phyloP scores from a whole-genome alignment of 352 stramenopile species.

The Pythium grandisporangium region DNA sequence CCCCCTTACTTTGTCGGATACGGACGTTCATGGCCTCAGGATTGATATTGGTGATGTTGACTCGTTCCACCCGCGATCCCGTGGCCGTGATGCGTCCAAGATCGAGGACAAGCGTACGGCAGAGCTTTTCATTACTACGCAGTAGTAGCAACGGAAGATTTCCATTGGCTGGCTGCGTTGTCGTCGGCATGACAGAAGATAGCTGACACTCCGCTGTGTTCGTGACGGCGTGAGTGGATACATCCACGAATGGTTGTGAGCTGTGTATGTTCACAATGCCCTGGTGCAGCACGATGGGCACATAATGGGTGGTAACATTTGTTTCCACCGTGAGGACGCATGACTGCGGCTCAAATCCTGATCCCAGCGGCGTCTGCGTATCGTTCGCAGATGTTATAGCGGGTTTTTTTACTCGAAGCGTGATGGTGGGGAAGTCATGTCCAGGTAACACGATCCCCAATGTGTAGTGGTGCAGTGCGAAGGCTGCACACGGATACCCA shows the following conservation, averaged over 20 bases:
- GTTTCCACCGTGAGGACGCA: constrained; percentile 9
- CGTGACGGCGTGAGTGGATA: too few relatives aligned
- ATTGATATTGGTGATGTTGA: constrained; percentile 40
- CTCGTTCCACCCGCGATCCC: constrained; percentile 15
- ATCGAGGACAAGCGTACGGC: constrained; percentile 29
- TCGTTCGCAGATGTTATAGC: background rate
- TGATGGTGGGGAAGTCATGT: background rate
- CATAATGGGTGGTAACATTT: constrained; percentile 8
- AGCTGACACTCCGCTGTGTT: too few relatives aligned
- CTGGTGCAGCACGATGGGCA: constrained; percentile 5
- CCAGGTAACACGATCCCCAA: background rate
- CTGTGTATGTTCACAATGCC: background rate
- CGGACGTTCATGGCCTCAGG: constrained; percentile 21
- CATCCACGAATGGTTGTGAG: background rate
- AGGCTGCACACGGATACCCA: background rate
- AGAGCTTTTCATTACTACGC: too few relatives aligned
- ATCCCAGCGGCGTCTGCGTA: too few relatives aligned
- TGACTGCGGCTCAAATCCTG: background rate
- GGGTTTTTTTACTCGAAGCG: background rate
- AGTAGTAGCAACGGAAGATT: too few relatives aligned
- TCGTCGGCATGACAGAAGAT: too few relatives aligned
- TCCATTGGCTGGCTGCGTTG: too few relatives aligned
- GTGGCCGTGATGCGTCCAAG: constrained; percentile 27
- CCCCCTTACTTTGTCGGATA: background rate
- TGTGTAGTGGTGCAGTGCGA: background rate